These are phyloP conservation scores for Euphorbia peplus DNA, from an alignment of 345 rosid genomes.

Conservation along the genomic window DNA sequence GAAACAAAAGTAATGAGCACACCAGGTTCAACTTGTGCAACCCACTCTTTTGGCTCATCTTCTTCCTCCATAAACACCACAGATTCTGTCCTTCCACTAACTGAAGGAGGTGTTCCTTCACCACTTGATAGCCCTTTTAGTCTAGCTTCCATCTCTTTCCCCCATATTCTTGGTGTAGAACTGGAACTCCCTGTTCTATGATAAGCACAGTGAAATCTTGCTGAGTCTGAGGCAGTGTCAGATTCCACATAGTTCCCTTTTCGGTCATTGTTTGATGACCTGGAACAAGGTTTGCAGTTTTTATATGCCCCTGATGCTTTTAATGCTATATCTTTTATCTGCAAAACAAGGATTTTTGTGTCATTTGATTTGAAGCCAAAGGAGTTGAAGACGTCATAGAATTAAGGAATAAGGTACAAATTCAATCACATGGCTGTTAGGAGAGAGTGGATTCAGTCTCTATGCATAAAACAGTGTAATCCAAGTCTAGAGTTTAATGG, in stretches of 20 bases:
- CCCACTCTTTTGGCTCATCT: slow-evolving; percentile 97
- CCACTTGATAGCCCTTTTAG: slow-evolving; percentile 81
- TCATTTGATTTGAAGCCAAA: background rate
- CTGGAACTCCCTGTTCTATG: slow-evolving; percentile 59
- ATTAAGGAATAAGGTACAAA: too few species aligned
- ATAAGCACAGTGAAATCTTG: slow-evolving; percentile 65
- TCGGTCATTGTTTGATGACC: slow-evolving; percentile 55
- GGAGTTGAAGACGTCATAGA: background rate
- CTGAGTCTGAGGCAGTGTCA: slow-evolving; percentile 61
- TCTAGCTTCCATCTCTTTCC: slow-evolving; percentile 81
- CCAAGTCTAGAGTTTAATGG: too few species aligned
- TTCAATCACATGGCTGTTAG: too few species aligned
- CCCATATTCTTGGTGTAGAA: slow-evolving; percentile 65
- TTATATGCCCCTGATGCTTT: slow-evolving; percentile 92
- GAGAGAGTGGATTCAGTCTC: too few species aligned
- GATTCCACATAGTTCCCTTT: slow-evolving; percentile 51
- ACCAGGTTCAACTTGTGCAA: slow-evolving; percentile 98
- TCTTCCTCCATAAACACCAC: slow-evolving; percentile 80
- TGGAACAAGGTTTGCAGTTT: slow-evolving; percentile 85
- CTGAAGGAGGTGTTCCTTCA: slow-evolving; percentile 84
- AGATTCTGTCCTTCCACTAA: slow-evolving; percentile 76
- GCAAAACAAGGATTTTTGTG: slow-evolving; percentile 8
- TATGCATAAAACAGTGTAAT: too few species aligned
- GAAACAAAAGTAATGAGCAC: slow-evolving; percentile 92
- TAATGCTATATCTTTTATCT: slow-evolving; percentile 93